Conservation (phyloP, 352 stramenopile genomes). For the Pythium biforme region DNA sequence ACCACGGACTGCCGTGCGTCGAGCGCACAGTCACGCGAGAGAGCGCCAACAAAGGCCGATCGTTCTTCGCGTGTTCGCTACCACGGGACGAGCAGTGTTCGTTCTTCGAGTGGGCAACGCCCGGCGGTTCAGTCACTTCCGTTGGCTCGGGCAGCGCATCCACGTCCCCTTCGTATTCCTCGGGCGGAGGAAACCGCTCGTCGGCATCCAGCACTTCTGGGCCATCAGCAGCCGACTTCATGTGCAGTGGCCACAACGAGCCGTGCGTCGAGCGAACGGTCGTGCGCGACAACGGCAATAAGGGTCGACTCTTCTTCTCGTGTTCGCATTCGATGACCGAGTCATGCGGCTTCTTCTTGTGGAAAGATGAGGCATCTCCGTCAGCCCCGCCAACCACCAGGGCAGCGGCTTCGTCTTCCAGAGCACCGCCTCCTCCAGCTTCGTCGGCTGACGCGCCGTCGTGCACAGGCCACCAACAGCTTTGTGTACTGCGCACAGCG, state of each 20-base stretch:
- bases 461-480: conserved; percentile 45
- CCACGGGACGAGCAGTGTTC: conserved; percentile 86
- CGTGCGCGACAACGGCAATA: conserved; percentile 64
- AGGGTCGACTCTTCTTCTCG: conserved; percentile 62
- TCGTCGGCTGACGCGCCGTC: conserved; percentile 18
- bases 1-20: conserved; percentile 47
- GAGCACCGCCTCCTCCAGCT: not conserved
- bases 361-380: conserved; percentile 55
- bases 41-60: conserved; percentile 88
- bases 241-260: conserved; percentile 62
- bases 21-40: conserved; percentile 60
- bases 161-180: not conserved
- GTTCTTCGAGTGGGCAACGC: conserved; percentile 90
- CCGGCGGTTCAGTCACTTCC: too few species aligned
- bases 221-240: conserved; percentile 13
- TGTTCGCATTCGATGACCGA: conserved; percentile 53
- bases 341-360: conserved; percentile 70
- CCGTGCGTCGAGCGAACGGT: conserved; percentile 63
- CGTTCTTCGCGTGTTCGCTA: conserved; percentile 90
- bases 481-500: conserved; percentile 44
- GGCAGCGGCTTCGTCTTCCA: not conserved
- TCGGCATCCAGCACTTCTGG: not conserved
- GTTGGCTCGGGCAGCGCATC: not conserved
- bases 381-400: not conserved
- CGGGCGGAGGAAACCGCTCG: not conserved